Evolutionary conservation across 1,284 basidiomycete species (phyloP).

Genomic region (Fomitopsis pinicola): DNA sequence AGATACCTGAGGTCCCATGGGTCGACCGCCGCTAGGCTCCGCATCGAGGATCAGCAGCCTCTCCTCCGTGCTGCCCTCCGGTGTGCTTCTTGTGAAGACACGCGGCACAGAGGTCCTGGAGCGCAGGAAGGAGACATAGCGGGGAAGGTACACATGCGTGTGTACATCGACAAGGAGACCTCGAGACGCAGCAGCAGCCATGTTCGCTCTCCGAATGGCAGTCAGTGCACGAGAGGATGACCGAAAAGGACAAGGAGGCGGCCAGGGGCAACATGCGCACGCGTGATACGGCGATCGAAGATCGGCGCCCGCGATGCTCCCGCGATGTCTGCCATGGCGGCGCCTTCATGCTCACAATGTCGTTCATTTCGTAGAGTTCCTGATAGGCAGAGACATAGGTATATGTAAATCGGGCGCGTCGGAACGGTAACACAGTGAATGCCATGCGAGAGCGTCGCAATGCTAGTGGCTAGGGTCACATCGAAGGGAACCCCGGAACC

Average conservation of each 20-base stretch:
- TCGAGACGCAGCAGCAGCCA: constrained; percentile 21
- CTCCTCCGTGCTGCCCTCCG: constrained; percentile 50
- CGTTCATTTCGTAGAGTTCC: neutral
- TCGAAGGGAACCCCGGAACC: neutral
- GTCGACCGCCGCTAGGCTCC: constrained; percentile 72
- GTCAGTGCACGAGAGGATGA: neutral
- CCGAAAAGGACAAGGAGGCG: neutral
- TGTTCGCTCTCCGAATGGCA: neutral
- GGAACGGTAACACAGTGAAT: neutral
- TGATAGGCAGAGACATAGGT: neutral
- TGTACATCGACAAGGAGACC: constrained; percentile 70
- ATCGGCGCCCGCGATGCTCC: neutral
- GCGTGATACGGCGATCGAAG: neutral
- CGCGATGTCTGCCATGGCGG: neutral
- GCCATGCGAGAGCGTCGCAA: neutral
- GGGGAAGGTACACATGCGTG: constrained; percentile 78
- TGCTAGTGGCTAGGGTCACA: neutral
- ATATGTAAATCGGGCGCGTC: neutral
- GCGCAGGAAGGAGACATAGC: constrained; percentile 64
- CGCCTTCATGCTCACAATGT: neutral
- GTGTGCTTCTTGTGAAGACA: constrained; percentile 51
- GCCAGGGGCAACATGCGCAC: neutral
- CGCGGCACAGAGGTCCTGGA: constrained; percentile 59
- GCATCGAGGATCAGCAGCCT: constrained; percentile 71
- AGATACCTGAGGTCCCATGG: constrained; percentile 54